Percentiles rank a stretch among this genome's conserved stretches.
Evolutionary conservation across 2,329 filamentous ascomycete species (phyloP).

Genomic region (Pseudogymnoascus destructans): DNA sequence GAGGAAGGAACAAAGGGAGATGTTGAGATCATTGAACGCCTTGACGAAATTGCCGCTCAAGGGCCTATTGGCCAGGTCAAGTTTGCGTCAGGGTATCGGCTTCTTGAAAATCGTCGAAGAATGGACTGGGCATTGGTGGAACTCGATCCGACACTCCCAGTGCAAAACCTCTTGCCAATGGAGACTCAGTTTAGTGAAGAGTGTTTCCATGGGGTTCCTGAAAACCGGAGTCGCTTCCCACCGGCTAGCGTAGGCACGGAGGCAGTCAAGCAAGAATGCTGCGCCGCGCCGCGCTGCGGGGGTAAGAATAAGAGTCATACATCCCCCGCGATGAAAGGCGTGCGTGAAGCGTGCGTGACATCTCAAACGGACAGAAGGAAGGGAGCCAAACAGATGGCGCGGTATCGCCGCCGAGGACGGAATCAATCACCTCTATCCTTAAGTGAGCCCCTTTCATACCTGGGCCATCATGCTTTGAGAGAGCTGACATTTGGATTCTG

Average conservation of each 20-base stretch:
- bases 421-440: too few species aligned
- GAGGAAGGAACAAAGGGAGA: background rate
- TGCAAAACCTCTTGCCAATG: background rate
- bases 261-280: too few species aligned
- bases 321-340: too few species aligned
- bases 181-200: background rate
- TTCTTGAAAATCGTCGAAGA: background rate
- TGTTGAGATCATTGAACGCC: background rate
- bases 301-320: too few species aligned
- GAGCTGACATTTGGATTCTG: background rate
- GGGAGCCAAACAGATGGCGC: too few species aligned
- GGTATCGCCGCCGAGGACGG: too few species aligned
- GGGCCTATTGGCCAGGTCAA: background rate
- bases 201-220: background rate
- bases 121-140: background rate
- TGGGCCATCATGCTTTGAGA: background rate
- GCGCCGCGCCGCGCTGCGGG: too few species aligned
- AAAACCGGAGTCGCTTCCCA: too few species aligned
- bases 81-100: background rate
- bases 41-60: background rate
- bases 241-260: too few species aligned
- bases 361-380: too few species aligned
- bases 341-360: too few species aligned
- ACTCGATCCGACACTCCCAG: background rate
- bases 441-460: background rate